Evolutionary conservation across 179 eudicot genomes (phyloP), one percentile per base, ranked within the genome.

Genomic region (Monotropa hypopitys): DNA sequence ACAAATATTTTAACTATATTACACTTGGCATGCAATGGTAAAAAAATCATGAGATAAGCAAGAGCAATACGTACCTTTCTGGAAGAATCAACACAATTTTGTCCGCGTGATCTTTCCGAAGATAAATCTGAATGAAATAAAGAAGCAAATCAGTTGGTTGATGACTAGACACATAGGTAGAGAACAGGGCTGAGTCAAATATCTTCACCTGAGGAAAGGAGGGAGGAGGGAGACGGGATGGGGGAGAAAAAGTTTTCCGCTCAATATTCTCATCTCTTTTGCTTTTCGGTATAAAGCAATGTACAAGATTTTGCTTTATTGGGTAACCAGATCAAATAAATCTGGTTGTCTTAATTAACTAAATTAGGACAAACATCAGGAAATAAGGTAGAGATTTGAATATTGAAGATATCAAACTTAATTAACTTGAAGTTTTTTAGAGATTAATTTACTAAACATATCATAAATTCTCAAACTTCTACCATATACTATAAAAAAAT

Each of bases 51-150:
- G 7, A 12, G 12, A 61, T n/a, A 9, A 63, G 38, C 13, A 76
- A 45, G 30, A 76, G 20, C 21, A 78, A 7, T 46, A 30, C 74
- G 20, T 77, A 84, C 88, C 82, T 49, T 81, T 68, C 74, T 79
- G 35, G 76, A 74, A 71, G 59, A 81, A 82, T 74, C 76, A 69
- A 0, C 74, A 35, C 51, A 70, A 73, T 68, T 73, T 54, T 32
- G 81, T 53, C 72, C 80, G 4, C 47, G 26, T 42, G 82, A 78
- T 72, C 63, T 75, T 54, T 82, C 88, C 0, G 84, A 84, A 10
- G 83, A 80, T 33, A 82, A 15, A 73, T 82, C 87, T 84, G 84
- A 35, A 76, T 20, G 45, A 51, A 68, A 77, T 32, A 45, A 80
- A 77, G n/a, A 85, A 40, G 50, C 5, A 47, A 73, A 7, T 45